These are phyloP conservation scores for Salvia hispanica DNA, from an alignment of 257 asterid species.

Conservation along the genomic window DNA sequence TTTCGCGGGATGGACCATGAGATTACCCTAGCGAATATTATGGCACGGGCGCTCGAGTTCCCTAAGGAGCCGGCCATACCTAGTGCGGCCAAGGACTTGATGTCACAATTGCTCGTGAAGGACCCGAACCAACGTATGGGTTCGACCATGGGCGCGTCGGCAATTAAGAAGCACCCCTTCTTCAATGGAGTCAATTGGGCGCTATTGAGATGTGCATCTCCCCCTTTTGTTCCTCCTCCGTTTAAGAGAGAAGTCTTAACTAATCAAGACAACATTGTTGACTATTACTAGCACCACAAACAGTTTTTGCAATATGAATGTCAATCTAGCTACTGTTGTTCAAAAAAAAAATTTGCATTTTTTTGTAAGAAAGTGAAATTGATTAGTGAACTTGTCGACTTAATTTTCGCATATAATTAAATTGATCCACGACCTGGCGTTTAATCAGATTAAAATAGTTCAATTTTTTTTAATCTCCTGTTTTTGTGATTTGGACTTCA, in stretches of 20 bases:
- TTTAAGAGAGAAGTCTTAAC: slow-evolving; percentile 24
- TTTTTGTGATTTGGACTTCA: neutral
- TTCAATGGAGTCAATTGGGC: slow-evolving; percentile 82
- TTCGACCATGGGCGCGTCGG: slow-evolving; percentile 60
- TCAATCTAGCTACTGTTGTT: neutral
- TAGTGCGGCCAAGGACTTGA: slow-evolving; percentile 52
- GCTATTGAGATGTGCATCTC: slow-evolving; percentile 39
- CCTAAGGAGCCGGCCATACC: slow-evolving; percentile 42
- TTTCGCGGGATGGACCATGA: slow-evolving; percentile 62
- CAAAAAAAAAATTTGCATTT: too few species aligned
- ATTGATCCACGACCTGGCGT: too few species aligned
- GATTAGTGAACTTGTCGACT: neutral
- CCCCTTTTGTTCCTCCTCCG: slow-evolving; percentile 41
- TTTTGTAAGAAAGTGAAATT: neutral
- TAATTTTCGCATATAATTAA: too few species aligned
- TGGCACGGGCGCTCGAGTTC: slow-evolving; percentile 54
- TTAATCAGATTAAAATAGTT: too few species aligned
- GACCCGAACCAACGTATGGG: slow-evolving; percentile 65
- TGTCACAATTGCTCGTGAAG: slow-evolving; percentile 52
- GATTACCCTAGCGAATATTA: slow-evolving; percentile 56
- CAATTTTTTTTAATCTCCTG: too few species aligned
- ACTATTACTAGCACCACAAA: slow-evolving; percentile 32
- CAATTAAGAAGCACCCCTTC: slow-evolving; percentile 67
- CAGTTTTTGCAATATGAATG: neutral
- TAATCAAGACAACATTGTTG: slow-evolving; percentile 28